Base-by-base conservation (phyloP, 2,329 filamentous ascomycete genomes). In the Clarireedia monteithiana region DNA sequence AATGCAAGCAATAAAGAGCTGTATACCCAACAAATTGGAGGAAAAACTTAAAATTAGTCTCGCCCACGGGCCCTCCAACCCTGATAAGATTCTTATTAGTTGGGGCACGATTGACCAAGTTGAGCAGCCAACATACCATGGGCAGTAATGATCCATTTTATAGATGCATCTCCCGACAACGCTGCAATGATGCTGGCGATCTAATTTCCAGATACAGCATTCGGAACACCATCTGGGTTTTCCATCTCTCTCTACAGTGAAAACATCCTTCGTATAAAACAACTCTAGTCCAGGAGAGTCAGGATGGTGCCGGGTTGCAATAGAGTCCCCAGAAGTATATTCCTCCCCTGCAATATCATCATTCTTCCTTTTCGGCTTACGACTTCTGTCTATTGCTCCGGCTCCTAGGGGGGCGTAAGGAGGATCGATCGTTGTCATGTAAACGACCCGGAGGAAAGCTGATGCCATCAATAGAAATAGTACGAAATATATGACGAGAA, bases 81-180 rank as follows among this genome's bases (percentile, higher is more conserved):
- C 87, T 80, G 50, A 14, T 48, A 40, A 23, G 20, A 30, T 26
- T 17, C 40, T 40, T 34, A 59, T 48, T 58, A 57, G 30, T 23
- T 26, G 17, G 49, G 50, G 42, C 17, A 7, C 26, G 15, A 15
- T n/a, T 34, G 38, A 2, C 14, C 38, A 6, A 42, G 24, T 5
- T 23, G 17, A 9, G 17, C 17, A 24, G 51, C 15, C 20, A 10
- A 64, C 66, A 57, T 69, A 78, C 83, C 84, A 97, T 0, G 92
- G 94, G 67, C 94, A 99, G 66, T 91, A 94, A 68, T 97, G 92
- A 61, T 97, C 92, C 87, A 96, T 94, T 66, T 94, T 55, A 52
- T 55, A 55, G 20, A 55, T 50, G 45, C 56, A 58, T 58, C 52
- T 47, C 14, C 52, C 53, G 24, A 52, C 49, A 67, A 95, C 89